Conservation (phyloP, 83 land plant genomes). For the Diphasiastrum complanatum region DNA sequence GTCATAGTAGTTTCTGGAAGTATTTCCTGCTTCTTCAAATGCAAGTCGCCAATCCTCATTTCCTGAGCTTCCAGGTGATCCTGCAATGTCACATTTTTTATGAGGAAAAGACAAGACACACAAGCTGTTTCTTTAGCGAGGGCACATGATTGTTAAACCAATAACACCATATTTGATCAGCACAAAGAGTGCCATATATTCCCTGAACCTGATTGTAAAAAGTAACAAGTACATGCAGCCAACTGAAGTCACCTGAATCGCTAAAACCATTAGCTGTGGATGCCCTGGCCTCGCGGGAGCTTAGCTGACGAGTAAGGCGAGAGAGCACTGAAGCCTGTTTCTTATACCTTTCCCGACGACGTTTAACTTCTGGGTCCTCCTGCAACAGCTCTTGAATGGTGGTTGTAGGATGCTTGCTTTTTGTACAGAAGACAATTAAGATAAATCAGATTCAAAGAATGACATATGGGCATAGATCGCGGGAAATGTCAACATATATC, state of each 20-base stretch:
- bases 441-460: background rate
- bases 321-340: slow-evolving; percentile 70
- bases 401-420: slow-evolving; percentile 60
- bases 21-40: slow-evolving; percentile 79
- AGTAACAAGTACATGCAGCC: background rate
- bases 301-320: slow-evolving; percentile 74
- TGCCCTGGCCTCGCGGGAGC: slow-evolving; percentile 75
- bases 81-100: slow-evolving; percentile 6
- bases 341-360: slow-evolving; percentile 59
- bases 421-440: slow-evolving; percentile 9
- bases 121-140: background rate
- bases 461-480: background rate
- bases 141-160: slow-evolving; percentile 25
- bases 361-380: slow-evolving; percentile 83
- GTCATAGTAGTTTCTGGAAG: slow-evolving; percentile 1
- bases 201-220: background rate
- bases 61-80: slow-evolving; percentile 1
- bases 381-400: slow-evolving; percentile 77
- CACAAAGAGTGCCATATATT: background rate
- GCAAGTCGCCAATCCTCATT: slow-evolving; percentile 88
- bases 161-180: background rate
- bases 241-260: slow-evolving; percentile 37
- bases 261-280: slow-evolving; percentile 52
- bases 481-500: background rate
- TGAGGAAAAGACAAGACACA: background rate